A percentile compares a stretch with the other conserved stretches of the same genome.
Evolutionary conservation across 495 filamentous ascomycete species (phyloP).

Genomic region (Cercophora newfieldiana): DNA sequence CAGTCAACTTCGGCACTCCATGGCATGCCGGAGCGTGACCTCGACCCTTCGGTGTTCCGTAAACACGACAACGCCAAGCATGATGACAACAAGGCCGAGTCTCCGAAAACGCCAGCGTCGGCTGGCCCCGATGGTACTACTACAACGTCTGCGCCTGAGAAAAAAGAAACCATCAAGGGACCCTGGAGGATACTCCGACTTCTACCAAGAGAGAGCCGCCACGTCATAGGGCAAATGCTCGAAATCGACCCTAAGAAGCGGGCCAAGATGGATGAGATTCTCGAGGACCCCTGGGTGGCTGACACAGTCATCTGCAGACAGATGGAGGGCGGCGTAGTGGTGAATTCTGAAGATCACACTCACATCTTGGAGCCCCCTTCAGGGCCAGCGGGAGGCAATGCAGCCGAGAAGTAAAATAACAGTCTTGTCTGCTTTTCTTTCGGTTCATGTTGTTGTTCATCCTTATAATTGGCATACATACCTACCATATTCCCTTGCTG

Average conservation of each 20-base stretch:
- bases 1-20: conserved; percentile 40
- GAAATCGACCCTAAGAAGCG: conserved; percentile 83
- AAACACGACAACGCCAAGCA: conserved; percentile 17
- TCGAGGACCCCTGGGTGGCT: conserved; percentile 86
- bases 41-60: conserved; percentile 33
- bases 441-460: neutral
- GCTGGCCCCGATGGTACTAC: conserved; percentile 10
- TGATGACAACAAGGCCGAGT: conserved; percentile 13
- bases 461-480: neutral
- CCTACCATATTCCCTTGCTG: neutral
- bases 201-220: conserved; percentile 83
- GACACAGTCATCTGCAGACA: conserved; percentile 62
- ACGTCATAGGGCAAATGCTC: conserved; percentile 90
- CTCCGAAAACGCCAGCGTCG: conserved; percentile 5
- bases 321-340: conserved; percentile 41
- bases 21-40: conserved; percentile 38
- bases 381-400: conserved; percentile 20
- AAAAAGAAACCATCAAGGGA: conserved; percentile 81
- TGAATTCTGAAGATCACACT: conserved; percentile 51
- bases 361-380: conserved; percentile 56
- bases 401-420: neutral
- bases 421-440: neutral
- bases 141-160: conserved; percentile 47
- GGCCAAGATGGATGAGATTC: conserved; percentile 79
- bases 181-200: conserved; percentile 92